Evolutionary conservation across 768 basidiomycete genomes (phyloP).

Genomic region (Pulveroboletus sp.): DNA sequence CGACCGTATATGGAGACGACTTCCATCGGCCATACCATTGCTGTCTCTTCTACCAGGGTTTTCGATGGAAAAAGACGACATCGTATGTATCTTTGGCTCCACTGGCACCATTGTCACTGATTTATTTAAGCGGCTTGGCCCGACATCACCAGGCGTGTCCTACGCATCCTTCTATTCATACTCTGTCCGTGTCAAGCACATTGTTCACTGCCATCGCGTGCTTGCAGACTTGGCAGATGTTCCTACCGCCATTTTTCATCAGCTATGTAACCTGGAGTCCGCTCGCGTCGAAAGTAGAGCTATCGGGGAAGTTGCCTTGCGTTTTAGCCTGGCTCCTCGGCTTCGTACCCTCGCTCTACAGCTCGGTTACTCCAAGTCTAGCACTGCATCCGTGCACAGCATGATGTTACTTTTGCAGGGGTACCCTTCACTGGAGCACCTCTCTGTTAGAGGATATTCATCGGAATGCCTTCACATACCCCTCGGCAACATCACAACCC

Average conservation of each 20-base stretch:
- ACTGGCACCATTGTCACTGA: not conserved
- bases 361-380: conserved; percentile 18
- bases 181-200: conserved; percentile 23
- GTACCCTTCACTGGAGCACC: conserved; percentile 26
- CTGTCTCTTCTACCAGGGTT: conserved; percentile 33
- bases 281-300: conserved; percentile 19
- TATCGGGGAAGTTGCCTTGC: conserved; percentile 7
- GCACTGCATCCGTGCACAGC: conserved; percentile 21
- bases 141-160: not conserved
- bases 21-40: conserved; percentile 41
- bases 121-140: conserved; percentile 8
- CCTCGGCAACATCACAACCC: conserved; percentile 32
- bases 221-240: conserved; percentile 4
- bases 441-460: conserved; percentile 40
- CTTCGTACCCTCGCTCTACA: conserved; percentile 39
- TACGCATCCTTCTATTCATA: conserved; percentile 18
- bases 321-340: conserved; percentile 32
- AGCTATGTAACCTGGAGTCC: conserved; percentile 17
- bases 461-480: conserved; percentile 27
- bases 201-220: conserved; percentile 19
- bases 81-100: conserved; percentile 9
- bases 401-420: conserved; percentile 28
- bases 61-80: conserved; percentile 4
- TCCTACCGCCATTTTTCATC: conserved; percentile 1
- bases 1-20: conserved; percentile 43